Conservation (phyloP, 2,329 filamentous ascomycete genomes). For the Albifimbria verrucaria region DNA sequence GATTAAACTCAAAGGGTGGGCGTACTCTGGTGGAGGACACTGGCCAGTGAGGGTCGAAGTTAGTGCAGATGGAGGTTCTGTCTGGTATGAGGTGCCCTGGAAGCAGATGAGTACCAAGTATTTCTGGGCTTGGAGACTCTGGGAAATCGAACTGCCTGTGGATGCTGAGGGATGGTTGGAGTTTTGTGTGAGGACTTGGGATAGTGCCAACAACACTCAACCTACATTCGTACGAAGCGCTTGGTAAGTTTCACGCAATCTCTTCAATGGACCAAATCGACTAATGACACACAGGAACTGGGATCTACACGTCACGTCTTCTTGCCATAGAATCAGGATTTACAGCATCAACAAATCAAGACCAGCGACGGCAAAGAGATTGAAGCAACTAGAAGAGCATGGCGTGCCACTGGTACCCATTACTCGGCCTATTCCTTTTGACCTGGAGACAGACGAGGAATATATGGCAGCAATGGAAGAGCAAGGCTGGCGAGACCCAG, state of each 20-base stretch:
- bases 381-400: slow-evolving; percentile 49
- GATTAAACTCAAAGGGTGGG: slow-evolving; percentile 53
- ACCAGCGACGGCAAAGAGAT: slow-evolving; percentile 43
- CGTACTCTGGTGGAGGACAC: slow-evolving; percentile 54
- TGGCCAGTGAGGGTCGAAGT: slow-evolving; percentile 64
- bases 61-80: slow-evolving; percentile 58
- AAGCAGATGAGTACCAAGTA: slow-evolving; percentile 61
- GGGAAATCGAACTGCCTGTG: slow-evolving; percentile 60
- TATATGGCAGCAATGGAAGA: background rate
- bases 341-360: slow-evolving; percentile 59
- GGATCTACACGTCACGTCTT: slow-evolving; percentile 64
- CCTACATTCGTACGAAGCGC: slow-evolving; percentile 50
- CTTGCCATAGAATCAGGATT: slow-evolving; percentile 56
- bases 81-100: slow-evolving; percentile 61
- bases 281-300: slow-evolving; percentile 42
- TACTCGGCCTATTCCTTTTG: slow-evolving; percentile 38
- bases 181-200: slow-evolving; percentile 57
- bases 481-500: background rate
- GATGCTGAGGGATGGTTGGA: slow-evolving; percentile 61
- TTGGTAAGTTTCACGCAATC: slow-evolving; percentile 30
- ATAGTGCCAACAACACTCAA: slow-evolving; percentile 60
- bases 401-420: slow-evolving; percentile 48
- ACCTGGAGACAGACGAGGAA: background rate
- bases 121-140: slow-evolving; percentile 61
- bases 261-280: no score